phyloP scores from a whole-genome alignment of 2,329 filamentous ascomycete genomes.

The Sporothrix schenckii region DNA sequence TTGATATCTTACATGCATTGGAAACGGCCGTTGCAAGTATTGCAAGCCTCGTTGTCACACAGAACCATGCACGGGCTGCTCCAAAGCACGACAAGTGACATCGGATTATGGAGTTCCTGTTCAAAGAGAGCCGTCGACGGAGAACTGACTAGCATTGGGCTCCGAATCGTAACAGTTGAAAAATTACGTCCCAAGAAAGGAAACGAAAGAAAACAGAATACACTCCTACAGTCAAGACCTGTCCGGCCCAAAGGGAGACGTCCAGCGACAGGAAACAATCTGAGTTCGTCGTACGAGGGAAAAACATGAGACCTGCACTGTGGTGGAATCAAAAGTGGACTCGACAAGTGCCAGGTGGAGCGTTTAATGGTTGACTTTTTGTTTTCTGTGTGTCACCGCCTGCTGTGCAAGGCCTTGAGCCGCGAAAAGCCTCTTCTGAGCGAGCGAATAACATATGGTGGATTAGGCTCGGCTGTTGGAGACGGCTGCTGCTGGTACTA shows the following conservation, averaged over 20 bases:
- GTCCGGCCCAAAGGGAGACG: background rate
- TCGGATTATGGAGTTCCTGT: background rate
- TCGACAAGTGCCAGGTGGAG: background rate
- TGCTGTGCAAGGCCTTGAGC: constrained; percentile 19
- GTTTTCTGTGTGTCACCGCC: constrained; percentile 23
- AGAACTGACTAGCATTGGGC: too few relatives aligned
- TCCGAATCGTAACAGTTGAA: background rate
- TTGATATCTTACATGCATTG: background rate
- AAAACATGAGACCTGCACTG: background rate
- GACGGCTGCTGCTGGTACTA: background rate
- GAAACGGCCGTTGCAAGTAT: background rate
- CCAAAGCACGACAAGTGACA: background rate
- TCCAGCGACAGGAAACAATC: background rate
- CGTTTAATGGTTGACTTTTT: background rate
- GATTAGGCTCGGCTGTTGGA: constrained; percentile 2
- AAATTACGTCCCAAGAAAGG: background rate
- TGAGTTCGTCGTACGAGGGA: background rate
- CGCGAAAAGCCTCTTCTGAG: constrained; percentile 20
- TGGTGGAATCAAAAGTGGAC: constrained; percentile 12
- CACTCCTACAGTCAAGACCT: background rate
- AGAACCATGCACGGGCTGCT: background rate
- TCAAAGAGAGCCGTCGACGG: background rate
- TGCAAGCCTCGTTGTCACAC: background rate
- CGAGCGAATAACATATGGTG: background rate
- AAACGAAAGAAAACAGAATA: background rate